Evolutionary conservation across 306 rosid genomes (phyloP), one percentile per base, ranked within the genome.

Genomic region (Dryas alaskensis): DNA sequence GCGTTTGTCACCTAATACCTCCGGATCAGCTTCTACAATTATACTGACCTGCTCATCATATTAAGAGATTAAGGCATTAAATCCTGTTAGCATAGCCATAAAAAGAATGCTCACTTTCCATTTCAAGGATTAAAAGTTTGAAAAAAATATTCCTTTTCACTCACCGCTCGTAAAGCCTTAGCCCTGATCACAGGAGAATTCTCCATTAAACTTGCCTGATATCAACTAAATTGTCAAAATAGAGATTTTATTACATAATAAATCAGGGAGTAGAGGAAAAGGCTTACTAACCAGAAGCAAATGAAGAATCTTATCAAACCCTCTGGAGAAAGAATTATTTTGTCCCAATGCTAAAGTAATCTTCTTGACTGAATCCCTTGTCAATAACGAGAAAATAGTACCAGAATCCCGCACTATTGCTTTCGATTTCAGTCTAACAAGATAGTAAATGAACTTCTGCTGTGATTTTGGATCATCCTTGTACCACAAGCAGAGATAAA

Each of bases 1-100:
- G 27, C 87, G 88, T 72, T 87, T 86, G 86, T 92, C 96, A 70
- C 99, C 88, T 82, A 95, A 76, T 72, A 95, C 99, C 88, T 95
- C 96, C 6, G 98, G 98, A 82, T 95, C 99, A 79, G 99, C 98
- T 83, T 95, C 99, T 66, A 95, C 98, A 80, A 95, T 89, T 73
- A 95, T 95, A 83, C 99, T 95, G 81, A 95, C 98, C 99, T 95
- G 90, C 71, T 61, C 81, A 73, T 79, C 65, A 73, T 58, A 84
- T 73, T 60, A 73, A 62, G 52, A 64, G 8, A 69, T 25, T 48
- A 17, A 69, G 44, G 49, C 65, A n/a, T 77, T 50, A 25, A 31
- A 77, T 66, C 8, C 43, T 44, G 55, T 60, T 12, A 22, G 53
- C 63, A 68, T 25, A 48, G 71, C 58, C 57, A 50, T 8, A 39